These are phyloP conservation scores for Fusarium xyrophilum DNA, from an alignment of 2,329 filamentous ascomycete genomes.

Conservation along the genomic window DNA sequence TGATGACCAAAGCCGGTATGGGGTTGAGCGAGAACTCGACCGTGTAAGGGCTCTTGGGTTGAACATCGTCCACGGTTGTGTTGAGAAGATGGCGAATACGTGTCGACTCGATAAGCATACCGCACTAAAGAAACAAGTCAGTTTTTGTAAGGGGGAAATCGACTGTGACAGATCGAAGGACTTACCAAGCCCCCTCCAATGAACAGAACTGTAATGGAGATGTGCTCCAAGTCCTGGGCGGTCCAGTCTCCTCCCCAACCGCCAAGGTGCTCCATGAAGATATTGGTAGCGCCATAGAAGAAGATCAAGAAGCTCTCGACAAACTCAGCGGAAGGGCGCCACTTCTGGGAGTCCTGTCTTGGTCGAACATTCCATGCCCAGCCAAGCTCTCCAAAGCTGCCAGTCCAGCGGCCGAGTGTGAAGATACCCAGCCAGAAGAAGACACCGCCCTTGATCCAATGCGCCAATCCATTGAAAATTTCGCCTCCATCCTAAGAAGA, in stretches of 20 bases:
- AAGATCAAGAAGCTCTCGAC: slow-evolving; percentile 90
- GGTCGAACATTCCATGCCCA: slow-evolving; percentile 96
- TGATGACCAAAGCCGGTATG: slow-evolving; percentile 83
- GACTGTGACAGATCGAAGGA: slow-evolving; percentile 15
- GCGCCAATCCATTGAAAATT: slow-evolving; percentile 86
- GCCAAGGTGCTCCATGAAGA: slow-evolving; percentile 89
- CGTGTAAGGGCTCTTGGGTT: slow-evolving; percentile 45
- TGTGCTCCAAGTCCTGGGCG: slow-evolving; percentile 84
- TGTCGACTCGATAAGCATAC: slow-evolving; percentile 84
- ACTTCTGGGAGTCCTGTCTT: slow-evolving; percentile 59
- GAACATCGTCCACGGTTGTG: slow-evolving; percentile 52
- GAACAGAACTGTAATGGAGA: slow-evolving; percentile 92
- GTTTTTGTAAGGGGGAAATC: neutral
- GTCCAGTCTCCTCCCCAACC: slow-evolving; percentile 75
- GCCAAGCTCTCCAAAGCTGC: slow-evolving; percentile 86
- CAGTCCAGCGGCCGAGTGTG: slow-evolving; percentile 87
- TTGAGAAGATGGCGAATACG: slow-evolving; percentile 72
- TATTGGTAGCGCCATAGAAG: slow-evolving; percentile 85
- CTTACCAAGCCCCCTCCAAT: slow-evolving; percentile 87
- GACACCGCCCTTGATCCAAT: slow-evolving; percentile 92
- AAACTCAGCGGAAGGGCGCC: slow-evolving; percentile 85
- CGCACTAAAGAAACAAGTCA: slow-evolving; percentile 59
- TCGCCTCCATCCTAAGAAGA: slow-evolving; percentile 64
- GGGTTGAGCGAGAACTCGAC: slow-evolving; percentile 82
- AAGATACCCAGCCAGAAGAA: slow-evolving; percentile 94